These are phyloP conservation scores for Sporothrix sp. DNA, from an alignment of 2,329 filamentous ascomycete genomes.

Conservation along the genomic window DNA sequence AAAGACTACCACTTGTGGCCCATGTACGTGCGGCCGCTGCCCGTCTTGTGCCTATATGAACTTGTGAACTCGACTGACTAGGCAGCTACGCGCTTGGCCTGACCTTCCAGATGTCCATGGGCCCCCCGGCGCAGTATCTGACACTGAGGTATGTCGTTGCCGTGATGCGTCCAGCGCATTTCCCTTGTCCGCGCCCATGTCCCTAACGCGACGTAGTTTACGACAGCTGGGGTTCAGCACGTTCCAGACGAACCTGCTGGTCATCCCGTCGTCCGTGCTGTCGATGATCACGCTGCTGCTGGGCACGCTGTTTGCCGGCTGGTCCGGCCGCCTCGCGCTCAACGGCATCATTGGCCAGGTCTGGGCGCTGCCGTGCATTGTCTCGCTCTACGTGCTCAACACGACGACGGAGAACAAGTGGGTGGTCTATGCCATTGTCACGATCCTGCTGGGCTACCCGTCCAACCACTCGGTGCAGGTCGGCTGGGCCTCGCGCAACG, in stretches of 20 bases:
- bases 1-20: conserved; percentile 32
- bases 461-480: conserved; percentile 39
- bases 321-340: conserved; percentile 40
- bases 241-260: conserved; percentile 53
- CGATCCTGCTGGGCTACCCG: conserved; percentile 32
- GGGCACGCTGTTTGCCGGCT: conserved; percentile 32
- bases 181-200: conserved; percentile 25
- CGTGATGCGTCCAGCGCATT: conserved; percentile 24
- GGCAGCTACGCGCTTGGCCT: conserved; percentile 32
- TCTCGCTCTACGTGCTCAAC: conserved; percentile 37
- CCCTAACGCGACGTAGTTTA: conserved; percentile 20
- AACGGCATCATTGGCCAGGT: conserved; percentile 41
- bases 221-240: conserved; percentile 46
- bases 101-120: conserved; percentile 42
- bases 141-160: conserved; percentile 36
- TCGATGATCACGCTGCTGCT: conserved; percentile 29
- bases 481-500: conserved; percentile 44
- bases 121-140: conserved; percentile 42
- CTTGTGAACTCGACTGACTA: neutral
- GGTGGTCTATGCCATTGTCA: conserved; percentile 33
- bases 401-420: conserved; percentile 30
- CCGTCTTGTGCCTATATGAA: too few species aligned
- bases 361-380: conserved; percentile 51
- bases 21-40: conserved; percentile 39
- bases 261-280: conserved; percentile 40